Evolutionary conservation across 345 rosid species (phyloP), one percentile per base, ranked within the genome.

Genomic region (Salix brachista): DNA sequence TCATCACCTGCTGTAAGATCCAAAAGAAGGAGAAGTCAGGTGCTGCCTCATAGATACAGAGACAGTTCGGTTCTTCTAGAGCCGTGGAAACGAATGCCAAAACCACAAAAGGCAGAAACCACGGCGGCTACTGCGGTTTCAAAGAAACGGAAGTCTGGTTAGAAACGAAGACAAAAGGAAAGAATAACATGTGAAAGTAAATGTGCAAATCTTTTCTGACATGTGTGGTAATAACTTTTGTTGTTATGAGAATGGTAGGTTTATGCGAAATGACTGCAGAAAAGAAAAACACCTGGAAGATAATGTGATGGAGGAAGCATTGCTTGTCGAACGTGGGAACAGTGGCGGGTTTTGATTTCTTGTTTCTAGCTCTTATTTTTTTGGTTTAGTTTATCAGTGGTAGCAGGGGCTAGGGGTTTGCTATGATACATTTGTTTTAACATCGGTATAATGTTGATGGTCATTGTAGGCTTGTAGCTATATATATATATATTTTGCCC

Each of bases 21-120:
- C 74, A 82, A 79, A 80, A 77, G 90, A 70, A 87, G 87, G 60
- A 81, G 88, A 78, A 80, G 73, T 44, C 90, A 78, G 34, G 83
- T 85, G 1, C 44, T 87, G 72, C 90, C 90, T 28, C 78, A 66
- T 18, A 82, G 88, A 71, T 85, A 82, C 74, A 77, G 90, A 68
- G 90, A 87, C 39, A 65, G 67, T 76, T 85, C 87, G 44, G 79
- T 75, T 36, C 10, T 87, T 60, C 36, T 85, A 41, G 86, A 82
- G 78, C 86, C 87, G 54, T 68, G 80, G 79, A 80, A 70, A 34
- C 66, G 78, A 19, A 25, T 9, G 58, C 73, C 71, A 23, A 72
- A 80, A 52, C 73, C 60, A 73, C 72, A 58, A 69, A 58, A 65
- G 72, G 77, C 74, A 76, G 26, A 80, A 37, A 67, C 71, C 50